Evolutionary conservation across 331 rosid genomes (phyloP), one percentile per base, ranked within the genome.

Genomic region (Acacia pycnantha): DNA sequence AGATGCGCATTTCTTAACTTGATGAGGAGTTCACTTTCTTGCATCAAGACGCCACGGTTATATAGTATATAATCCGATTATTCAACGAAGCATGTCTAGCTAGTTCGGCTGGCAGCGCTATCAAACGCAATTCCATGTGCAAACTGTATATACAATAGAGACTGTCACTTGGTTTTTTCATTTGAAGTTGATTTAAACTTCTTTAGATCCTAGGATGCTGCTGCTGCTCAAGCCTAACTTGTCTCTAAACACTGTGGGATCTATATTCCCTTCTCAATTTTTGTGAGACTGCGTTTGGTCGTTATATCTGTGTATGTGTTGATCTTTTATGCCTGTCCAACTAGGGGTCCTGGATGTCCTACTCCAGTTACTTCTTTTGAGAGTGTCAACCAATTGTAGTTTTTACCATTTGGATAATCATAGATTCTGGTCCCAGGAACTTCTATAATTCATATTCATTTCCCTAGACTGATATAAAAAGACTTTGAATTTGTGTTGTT

Each of bases 211-310:
- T 50, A 50, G 56, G 56, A 50, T 16, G 15, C 51, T 13, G 51
- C 40, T 37, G 41, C 56, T 51, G 22, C 3, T 18, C 58, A 51
- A 18, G 58, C 9, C 58, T 51, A 18, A 51, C 58, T 16, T 51
- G 58, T 16, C 58, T 51, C 58, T 51, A 22, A 51, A 18, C 58
- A 51, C 58, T 51, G 21, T 15, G 59, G 6, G 35, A 11, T 69
- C 31, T 41, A 43, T 47, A 21, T 16, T 84, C 54, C 79, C 43
- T 41, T 56, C 67, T 18, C 31, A 21, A 48, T 48, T 56, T 35
- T 70, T 26, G 22, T 11, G 22, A 81, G 61, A 41, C 61, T 81
- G 77, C 21, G n/a, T 68, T 43, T n/a, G n/a, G 80, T 77, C 71
- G 44, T 40, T 48, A 21, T 14, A 27, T 65, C 47, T 66, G 79